Conservation (phyloP, 306 rosid genomes). For the Inga laurina region DNA sequence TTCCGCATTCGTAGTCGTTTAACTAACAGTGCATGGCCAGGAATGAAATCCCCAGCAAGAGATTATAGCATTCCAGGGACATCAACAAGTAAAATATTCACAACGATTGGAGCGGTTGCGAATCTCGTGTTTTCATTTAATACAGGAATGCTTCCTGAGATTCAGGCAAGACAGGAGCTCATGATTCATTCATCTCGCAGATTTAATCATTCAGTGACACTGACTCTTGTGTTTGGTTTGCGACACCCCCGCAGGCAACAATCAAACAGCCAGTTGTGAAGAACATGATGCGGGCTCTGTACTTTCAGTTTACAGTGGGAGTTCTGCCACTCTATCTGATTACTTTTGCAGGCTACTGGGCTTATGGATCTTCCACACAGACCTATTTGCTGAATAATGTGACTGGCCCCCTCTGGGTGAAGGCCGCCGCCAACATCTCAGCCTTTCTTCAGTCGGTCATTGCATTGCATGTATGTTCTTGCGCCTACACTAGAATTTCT, state of each 20-base stretch:
- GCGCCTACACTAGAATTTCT: slow-evolving; percentile 26
- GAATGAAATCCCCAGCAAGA: slow-evolving; percentile 66
- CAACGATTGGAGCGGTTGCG: slow-evolving; percentile 80
- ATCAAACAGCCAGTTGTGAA: slow-evolving; percentile 78
- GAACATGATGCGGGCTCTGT: slow-evolving; percentile 89
- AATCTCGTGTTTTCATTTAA: slow-evolving; percentile 89
- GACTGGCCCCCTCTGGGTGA: slow-evolving; percentile 77
- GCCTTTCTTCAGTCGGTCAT: slow-evolving; percentile 90
- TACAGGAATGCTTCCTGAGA: slow-evolving; percentile 98
- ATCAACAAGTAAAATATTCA: slow-evolving; percentile 51
- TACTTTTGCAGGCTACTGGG: slow-evolving; percentile 88
- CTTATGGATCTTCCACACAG: slow-evolving; percentile 74
- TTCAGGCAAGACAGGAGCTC: slow-evolving; percentile 62
- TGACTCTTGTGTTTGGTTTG: slow-evolving; percentile 16
- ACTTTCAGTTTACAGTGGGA: slow-evolving; percentile 81
- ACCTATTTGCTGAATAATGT: slow-evolving; percentile 75
- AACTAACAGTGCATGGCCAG: slow-evolving; percentile 39
- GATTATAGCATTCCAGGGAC: slow-evolving; percentile 68
- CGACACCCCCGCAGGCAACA: slow-evolving; percentile 68
- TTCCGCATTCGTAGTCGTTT: not conserved
- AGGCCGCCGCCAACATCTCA: slow-evolving; percentile 63
- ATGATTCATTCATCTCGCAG: not conserved
- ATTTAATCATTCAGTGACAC: not conserved
- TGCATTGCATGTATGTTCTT: slow-evolving; percentile 68
- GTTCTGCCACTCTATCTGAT: slow-evolving; percentile 76